These are phyloP conservation scores for Sedum album DNA, from an alignment of 164 flowering plant species.

Conservation along the genomic window DNA sequence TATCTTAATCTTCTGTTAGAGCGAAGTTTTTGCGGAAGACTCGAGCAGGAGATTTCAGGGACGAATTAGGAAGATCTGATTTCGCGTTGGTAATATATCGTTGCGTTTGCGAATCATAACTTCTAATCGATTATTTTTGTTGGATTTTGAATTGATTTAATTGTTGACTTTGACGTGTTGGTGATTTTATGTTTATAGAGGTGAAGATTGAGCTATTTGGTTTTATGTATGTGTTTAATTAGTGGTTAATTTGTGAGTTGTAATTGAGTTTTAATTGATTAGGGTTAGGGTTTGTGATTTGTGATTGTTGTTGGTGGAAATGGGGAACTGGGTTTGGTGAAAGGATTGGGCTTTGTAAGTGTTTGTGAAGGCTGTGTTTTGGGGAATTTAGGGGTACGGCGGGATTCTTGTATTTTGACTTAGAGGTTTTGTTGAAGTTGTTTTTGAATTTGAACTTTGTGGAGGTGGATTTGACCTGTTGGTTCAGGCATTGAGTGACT, in stretches of 20 bases:
- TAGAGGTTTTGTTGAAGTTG: too few relatives aligned
- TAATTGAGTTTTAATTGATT: background rate
- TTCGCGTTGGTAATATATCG: background rate
- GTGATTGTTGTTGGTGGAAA: background rate
- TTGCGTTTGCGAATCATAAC: background rate
- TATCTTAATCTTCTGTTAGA: background rate
- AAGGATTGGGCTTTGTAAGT: too few relatives aligned
- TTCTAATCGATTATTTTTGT: background rate
- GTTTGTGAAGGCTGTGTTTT: background rate
- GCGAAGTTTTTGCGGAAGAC: constrained; percentile 2
- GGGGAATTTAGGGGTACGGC: background rate
- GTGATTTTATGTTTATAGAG: background rate
- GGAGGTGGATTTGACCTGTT: background rate
- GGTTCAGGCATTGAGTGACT: background rate
- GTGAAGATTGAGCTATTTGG: background rate
- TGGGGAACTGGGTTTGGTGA: background rate
- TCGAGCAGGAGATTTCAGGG: background rate
- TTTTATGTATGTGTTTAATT: background rate
- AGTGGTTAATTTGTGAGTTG: background rate
- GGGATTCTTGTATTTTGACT: background rate
- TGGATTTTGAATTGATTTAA: background rate
- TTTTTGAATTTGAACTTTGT: too few relatives aligned
- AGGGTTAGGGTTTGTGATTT: background rate
- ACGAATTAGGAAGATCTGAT: background rate
- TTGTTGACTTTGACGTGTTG: background rate